Conservation (phyloP, 371 early-diverging fungal species). For the Mortierella sp. region DNA sequence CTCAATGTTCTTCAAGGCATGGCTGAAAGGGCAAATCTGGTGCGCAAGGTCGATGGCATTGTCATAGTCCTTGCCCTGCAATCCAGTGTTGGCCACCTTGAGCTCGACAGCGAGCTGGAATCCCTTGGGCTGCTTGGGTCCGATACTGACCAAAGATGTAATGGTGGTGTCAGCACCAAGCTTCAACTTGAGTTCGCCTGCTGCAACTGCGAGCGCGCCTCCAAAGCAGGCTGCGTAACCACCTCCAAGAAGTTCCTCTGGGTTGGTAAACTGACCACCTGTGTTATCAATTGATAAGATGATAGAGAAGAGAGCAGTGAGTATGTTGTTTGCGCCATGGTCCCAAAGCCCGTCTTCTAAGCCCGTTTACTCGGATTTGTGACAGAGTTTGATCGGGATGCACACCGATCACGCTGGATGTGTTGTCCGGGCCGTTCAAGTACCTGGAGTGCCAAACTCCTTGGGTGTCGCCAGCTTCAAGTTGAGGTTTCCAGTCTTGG, state of each 20-base stretch:
- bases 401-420: too few species aligned
- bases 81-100: constrained; percentile 32
- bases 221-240: constrained; percentile 64
- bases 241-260: constrained; percentile 62
- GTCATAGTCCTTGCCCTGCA: constrained; percentile 30
- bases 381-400: too few species aligned
- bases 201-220: constrained; percentile 58
- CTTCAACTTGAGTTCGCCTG: constrained; percentile 51
- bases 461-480: constrained; percentile 62
- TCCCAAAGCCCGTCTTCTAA: too few species aligned
- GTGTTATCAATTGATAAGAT: background rate
- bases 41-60: constrained; percentile 29
- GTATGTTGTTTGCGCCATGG: too few species aligned
- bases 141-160: constrained; percentile 35
- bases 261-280: constrained; percentile 65
- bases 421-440: too few species aligned
- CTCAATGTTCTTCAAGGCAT: constrained; percentile 34
- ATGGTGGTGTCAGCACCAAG: constrained; percentile 38
- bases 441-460: constrained; percentile 54
- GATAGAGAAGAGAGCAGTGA: background rate
- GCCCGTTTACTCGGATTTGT: too few species aligned
- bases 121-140: constrained; percentile 47
- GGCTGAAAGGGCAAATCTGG: constrained; percentile 44
- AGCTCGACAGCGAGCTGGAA: constrained; percentile 50
- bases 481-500: constrained; percentile 58